phyloP scores from a whole-genome alignment of 345 rosid genomes.

The Cardamine occulta region DNA sequence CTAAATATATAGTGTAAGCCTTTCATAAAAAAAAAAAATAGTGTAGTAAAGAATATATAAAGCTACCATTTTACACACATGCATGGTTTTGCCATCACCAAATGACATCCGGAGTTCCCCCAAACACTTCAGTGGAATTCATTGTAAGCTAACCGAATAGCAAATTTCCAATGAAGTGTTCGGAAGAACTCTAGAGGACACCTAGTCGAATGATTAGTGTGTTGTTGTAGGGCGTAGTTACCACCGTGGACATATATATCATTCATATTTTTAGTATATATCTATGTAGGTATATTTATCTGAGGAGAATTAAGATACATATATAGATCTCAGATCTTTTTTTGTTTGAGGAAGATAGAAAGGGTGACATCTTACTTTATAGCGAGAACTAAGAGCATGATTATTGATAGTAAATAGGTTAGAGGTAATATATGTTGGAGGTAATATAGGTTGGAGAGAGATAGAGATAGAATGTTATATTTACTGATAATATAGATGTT shows the following conservation, averaged over 20 bases:
- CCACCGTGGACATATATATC: neutral
- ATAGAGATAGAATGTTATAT: too few species aligned
- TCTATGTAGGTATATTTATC: neutral
- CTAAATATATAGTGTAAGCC: neutral
- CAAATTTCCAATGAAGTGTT: slow-evolving; percentile 33
- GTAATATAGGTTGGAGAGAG: too few species aligned
- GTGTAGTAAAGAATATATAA: neutral
- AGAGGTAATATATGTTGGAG: too few species aligned
- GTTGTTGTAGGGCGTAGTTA: neutral
- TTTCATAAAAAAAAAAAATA: too few species aligned
- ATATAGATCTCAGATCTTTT: neutral
- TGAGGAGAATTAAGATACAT: neutral
- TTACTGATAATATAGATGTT: too few species aligned
- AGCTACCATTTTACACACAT: neutral
- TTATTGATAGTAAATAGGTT: too few species aligned
- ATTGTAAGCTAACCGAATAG: neutral
- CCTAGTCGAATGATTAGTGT: slow-evolving; percentile 16
- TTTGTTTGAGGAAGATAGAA: slow-evolving; percentile 1
- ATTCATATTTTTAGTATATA: neutral
- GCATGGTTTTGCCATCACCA: slow-evolving; percentile 7
- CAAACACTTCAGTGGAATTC: slow-evolving; percentile 43
- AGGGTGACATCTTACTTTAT: slow-evolving; percentile 3
- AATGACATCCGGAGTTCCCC: slow-evolving; percentile 45
- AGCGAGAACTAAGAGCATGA: slow-evolving; percentile 25
- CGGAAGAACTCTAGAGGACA: slow-evolving; percentile 39